phyloP scores from a whole-genome alignment of 257 asterid species.

The Nicotiana undulata region DNA sequence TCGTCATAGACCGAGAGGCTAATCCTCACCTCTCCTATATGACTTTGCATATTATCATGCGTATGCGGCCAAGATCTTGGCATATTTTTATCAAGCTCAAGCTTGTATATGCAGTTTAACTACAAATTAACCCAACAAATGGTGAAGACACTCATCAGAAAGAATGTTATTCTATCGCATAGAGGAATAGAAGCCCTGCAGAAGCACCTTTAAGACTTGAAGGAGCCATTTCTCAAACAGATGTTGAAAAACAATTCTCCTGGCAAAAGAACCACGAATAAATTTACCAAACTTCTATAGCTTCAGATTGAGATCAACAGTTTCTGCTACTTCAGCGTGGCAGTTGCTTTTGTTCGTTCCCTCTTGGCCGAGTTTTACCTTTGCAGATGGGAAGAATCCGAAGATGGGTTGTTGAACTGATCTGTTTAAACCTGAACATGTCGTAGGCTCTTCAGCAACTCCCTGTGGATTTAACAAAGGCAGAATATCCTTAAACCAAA shows the following conservation, averaged over 20 bases:
- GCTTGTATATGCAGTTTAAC: not conserved
- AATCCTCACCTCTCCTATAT: not conserved
- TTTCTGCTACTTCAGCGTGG: conserved; percentile 34
- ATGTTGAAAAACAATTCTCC: not conserved
- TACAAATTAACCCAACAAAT: not conserved
- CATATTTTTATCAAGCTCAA: not conserved
- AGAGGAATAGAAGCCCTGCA: not conserved
- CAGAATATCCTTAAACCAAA: not conserved
- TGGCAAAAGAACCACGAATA: not conserved
- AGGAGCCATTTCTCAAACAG: not conserved
- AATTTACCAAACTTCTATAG: conserved; percentile 31
- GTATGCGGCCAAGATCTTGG: not conserved
- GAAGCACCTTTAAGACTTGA: conserved; percentile 4
- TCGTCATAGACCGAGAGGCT: not conserved
- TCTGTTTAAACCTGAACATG: conserved; percentile 23
- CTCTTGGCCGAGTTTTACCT: conserved; percentile 21
- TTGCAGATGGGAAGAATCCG: conserved; percentile 51
- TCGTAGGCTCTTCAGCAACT: conserved; percentile 17
- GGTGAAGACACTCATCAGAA: not conserved
- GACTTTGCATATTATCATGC: not conserved
- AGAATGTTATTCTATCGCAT: not conserved
- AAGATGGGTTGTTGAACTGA: conserved; percentile 22
- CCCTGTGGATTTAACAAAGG: conserved; percentile 29
- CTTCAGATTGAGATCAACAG: conserved; percentile 65
- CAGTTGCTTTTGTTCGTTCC: conserved; percentile 19